phyloP scores from a whole-genome alignment of 345 rosid species.

The Physaria fendleri region DNA sequence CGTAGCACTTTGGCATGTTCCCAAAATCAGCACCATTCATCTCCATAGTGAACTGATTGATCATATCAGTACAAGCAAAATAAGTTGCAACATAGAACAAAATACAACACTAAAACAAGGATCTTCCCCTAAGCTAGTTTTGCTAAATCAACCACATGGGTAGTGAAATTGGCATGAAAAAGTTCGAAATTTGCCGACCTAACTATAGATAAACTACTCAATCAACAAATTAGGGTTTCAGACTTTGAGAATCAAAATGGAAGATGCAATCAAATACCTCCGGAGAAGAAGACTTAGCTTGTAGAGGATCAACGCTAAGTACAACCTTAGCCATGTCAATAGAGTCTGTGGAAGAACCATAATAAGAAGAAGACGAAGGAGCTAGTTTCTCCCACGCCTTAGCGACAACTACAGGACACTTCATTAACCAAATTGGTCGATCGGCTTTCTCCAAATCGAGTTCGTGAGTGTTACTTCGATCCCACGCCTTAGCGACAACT shows the following conservation, averaged over 20 bases:
- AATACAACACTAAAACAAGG: background rate
- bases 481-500: conserved; percentile 72
- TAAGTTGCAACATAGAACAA: background rate
- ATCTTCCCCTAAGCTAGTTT: conserved; percentile 1
- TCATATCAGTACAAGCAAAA: background rate
- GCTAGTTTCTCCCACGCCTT: conserved; percentile 58
- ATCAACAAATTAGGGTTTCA: too few species aligned
- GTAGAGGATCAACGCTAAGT: conserved; percentile 53
- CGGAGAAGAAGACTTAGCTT: conserved; percentile 35
- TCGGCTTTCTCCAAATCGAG: conserved; percentile 63
- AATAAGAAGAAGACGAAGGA: conserved; percentile 7
- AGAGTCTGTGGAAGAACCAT: conserved; percentile 44
- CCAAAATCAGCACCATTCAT: conserved; percentile 51
- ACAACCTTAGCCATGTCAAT: conserved; percentile 59
- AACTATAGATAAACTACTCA: background rate
- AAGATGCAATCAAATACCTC: conserved; percentile 38
- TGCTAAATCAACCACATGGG: background rate
- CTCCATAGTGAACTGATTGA: conserved; percentile 75
- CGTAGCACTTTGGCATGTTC: conserved; percentile 58
- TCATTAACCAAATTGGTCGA: conserved; percentile 80
- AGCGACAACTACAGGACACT: conserved; percentile 72
- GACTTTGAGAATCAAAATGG: too few species aligned
- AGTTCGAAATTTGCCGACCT: too few species aligned
- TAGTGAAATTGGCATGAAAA: background rate
- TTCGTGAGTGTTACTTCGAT: conserved; percentile 30